These are phyloP conservation scores for Annulohypoxylon stygium DNA, from an alignment of 495 filamentous ascomycete species.

Conservation along the genomic window DNA sequence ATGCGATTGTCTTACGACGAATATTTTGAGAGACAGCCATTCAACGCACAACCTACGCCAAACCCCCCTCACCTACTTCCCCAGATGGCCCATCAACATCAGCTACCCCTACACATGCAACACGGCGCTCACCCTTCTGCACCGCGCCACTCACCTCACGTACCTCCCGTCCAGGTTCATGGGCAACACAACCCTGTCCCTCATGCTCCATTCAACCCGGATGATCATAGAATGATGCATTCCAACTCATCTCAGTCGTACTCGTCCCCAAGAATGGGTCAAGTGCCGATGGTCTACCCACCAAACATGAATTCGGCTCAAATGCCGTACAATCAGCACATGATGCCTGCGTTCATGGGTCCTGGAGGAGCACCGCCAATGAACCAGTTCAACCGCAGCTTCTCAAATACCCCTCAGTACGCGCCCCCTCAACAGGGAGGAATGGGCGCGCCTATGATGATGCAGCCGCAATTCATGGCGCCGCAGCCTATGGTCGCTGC, in stretches of 20 bases:
- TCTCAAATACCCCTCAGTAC: constrained; percentile 73
- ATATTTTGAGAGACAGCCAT: constrained; percentile 76
- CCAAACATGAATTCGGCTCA: constrained; percentile 77
- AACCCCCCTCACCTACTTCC: constrained; percentile 68
- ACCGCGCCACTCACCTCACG: constrained; percentile 72
- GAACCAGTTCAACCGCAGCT: constrained; percentile 63
- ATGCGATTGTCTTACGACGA: constrained; percentile 74
- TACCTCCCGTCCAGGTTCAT: constrained; percentile 75
- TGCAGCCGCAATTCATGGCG: constrained; percentile 74
- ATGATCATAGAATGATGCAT: constrained; percentile 89
- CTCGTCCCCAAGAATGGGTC: constrained; percentile 82
- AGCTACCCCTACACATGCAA: constrained; percentile 77
- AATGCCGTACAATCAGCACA: constrained; percentile 77
- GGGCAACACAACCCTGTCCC: constrained; percentile 73
- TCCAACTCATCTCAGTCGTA: constrained; percentile 80
- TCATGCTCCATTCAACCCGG: constrained; percentile 72
- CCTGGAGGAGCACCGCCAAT: constrained; percentile 72
- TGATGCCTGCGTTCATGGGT: constrained; percentile 77
- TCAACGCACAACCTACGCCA: constrained; percentile 73
- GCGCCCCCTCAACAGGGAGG: constrained; percentile 72
- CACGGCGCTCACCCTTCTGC: constrained; percentile 59
- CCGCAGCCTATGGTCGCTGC: constrained; percentile 70
- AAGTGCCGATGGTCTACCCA: constrained; percentile 75
- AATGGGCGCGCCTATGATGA: constrained; percentile 82
- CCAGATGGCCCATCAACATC: constrained; percentile 78